phyloP scores from a whole-genome alignment of 140 eudicot genomes.

The Stevia rebaudiana region DNA sequence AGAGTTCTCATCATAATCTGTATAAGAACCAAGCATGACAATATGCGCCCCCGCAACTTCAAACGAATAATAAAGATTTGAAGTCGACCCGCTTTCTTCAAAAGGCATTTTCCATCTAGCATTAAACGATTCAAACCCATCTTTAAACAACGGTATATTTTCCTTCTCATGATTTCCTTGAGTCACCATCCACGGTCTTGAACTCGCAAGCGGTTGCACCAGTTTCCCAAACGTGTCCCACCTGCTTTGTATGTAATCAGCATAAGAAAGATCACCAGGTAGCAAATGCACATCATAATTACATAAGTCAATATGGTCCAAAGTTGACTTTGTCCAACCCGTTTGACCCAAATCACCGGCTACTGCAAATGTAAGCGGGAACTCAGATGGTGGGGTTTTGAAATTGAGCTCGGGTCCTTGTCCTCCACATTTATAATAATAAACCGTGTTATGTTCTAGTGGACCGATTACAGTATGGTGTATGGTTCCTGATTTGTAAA shows the following conservation, averaged over 20 bases:
- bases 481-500: conserved; percentile 72
- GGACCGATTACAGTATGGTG: conserved; percentile 95
- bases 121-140: conserved; percentile 63
- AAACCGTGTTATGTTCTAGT: conserved; percentile 46
- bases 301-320: conserved; percentile 71
- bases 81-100: conserved; percentile 81
- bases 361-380: conserved; percentile 80
- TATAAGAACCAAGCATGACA: conserved; percentile 89
- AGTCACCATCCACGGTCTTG: conserved; percentile 95
- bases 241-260: conserved; percentile 64
- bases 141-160: conserved; percentile 50
- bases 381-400: conserved; percentile 77
- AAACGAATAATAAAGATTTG: conserved; percentile 84
- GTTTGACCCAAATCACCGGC: conserved; percentile 98
- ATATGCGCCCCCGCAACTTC: conserved; percentile 80
- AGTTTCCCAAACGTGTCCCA: conserved; percentile 93
- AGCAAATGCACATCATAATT: conserved; percentile 74
- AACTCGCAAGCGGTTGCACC: conserved; percentile 93
- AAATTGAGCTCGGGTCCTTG: conserved; percentile 69
- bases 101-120: conserved; percentile 98
- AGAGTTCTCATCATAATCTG: conserved; percentile 66
- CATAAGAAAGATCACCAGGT: conserved; percentile 92
- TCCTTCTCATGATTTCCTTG: conserved; percentile 93
- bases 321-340: conserved; percentile 89
- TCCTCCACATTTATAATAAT: conserved; percentile 82